Conservation (phyloP, 352 stramenopile genomes). For the Globisporangium apiculatum region DNA sequence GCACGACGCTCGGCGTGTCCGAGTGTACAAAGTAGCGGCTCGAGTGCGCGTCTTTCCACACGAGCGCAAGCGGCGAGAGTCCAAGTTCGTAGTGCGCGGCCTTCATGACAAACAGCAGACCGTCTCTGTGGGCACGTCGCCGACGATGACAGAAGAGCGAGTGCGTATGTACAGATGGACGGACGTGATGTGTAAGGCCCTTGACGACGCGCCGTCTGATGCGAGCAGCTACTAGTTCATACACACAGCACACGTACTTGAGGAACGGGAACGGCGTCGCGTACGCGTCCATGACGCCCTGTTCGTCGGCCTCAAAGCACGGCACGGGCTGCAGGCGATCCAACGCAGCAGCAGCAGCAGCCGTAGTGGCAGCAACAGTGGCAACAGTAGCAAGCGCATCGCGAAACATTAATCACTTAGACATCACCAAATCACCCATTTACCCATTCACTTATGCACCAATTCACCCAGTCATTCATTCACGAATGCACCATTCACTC, state of each 20-base stretch:
- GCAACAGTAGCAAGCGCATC: background rate
- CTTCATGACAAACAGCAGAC: conserved; percentile 89
- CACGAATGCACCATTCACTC: too few relatives aligned
- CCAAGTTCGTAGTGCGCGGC: conserved; percentile 85
- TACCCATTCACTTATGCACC: too few relatives aligned
- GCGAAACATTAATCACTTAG: too few relatives aligned
- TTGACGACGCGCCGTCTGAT: background rate
- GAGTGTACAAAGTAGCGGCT: conserved; percentile 73
- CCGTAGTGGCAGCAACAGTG: background rate
- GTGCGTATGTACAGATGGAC: background rate
- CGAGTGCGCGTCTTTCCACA: conserved; percentile 86
- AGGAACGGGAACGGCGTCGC: conserved; percentile 74
- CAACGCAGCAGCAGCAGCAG: conserved; percentile 1
- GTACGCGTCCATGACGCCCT: conserved; percentile 77
- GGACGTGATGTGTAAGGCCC: background rate
- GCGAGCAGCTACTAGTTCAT: background rate
- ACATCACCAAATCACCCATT: too few relatives aligned
- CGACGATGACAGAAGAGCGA: background rate
- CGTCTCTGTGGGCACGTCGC: conserved; percentile 42
- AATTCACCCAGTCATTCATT: too few relatives aligned
- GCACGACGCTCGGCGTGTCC: conserved; percentile 68
- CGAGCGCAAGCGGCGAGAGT: conserved; percentile 75
- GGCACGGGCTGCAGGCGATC: conserved; percentile 49
- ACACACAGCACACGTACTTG: conserved; percentile 38
- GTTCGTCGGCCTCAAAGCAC: conserved; percentile 78